Evolutionary conservation across 345 rosid genomes (phyloP), one percentile per base, ranked within the genome.

Genomic region (Aegle marmelos): DNA sequence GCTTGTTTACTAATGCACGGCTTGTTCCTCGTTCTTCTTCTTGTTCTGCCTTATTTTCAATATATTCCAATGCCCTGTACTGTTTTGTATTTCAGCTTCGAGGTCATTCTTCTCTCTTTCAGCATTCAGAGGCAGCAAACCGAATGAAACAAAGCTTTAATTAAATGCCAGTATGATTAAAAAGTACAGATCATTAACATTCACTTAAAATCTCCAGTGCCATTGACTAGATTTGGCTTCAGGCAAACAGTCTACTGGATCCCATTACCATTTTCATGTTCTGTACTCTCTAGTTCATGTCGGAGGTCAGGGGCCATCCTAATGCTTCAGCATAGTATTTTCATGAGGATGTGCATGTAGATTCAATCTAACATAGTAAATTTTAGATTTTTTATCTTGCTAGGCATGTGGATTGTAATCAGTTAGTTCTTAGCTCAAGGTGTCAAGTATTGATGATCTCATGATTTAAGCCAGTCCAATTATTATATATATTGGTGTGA

Each of bases 31-130:
- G 37, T 1, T 56, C 30, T 2, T 69, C 57, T 58, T 1, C n/a
- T 45, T 65, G n/a, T 25, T 16, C 30, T 70, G 70, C 62, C 21
- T 77, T 61, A 78, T 57, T 56, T 75, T 58, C 17, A 63, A 39
- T 65, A 24, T 39, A 39, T 73, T 77, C 41, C 39, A 65, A 70
- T 27, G 8, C 36, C 64, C 62, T 60, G 13, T 66, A 25, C 72
- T 25, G 19, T 64, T 30, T 48, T 75, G 68, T 79, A 64, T 82
- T 80, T 70, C 89, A 89, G 94, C 82, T 39, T 53, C 92, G 30
- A 86, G 91, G 88, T 91, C 94, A 36, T 91, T 90, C 89, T 90
- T 90, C 86, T 90, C 92, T 62, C 92, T 90, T 76, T 89, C 94
- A 67, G 92, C 92, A 61, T 91, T 91, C 72, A 86, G 89, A 75